These are phyloP conservation scores for Collariella sp. DNA, from an alignment of 495 filamentous ascomycete genomes.

Conservation along the genomic window DNA sequence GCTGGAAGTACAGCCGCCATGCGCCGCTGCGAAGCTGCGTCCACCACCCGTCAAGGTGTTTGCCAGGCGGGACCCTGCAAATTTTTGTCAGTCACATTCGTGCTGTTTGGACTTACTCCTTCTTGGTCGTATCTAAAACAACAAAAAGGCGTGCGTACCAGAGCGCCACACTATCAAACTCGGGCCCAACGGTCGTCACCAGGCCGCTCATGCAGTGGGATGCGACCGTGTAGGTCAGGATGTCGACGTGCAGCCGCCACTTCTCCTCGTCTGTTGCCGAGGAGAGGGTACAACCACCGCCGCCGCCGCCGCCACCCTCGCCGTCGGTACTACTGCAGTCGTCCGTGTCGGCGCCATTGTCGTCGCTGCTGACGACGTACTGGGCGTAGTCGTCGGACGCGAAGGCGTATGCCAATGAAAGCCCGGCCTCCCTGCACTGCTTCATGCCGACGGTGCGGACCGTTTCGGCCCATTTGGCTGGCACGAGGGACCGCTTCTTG, in stretches of 20 bases:
- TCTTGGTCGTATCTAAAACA: not conserved
- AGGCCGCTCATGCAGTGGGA: conserved; percentile 63
- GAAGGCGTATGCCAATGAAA: conserved; percentile 66
- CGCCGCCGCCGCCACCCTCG: not conserved
- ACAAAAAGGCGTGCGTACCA: conserved; percentile 47
- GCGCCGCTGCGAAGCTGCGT: conserved; percentile 63
- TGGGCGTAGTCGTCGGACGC: conserved; percentile 60
- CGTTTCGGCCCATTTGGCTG: conserved; percentile 36
- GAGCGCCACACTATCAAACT: conserved; percentile 67
- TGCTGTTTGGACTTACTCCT: not conserved
- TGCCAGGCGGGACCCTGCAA: conserved; percentile 65
- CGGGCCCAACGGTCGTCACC: conserved; percentile 60
- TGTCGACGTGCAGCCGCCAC: conserved; percentile 64
- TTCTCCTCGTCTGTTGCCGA: conserved; percentile 43
- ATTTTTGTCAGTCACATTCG: not conserved
- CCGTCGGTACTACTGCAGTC: not conserved
- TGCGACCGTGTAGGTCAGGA: conserved; percentile 63
- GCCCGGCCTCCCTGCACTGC: conserved; percentile 58
- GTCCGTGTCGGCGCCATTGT: not conserved
- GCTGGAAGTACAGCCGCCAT: conserved; percentile 63
- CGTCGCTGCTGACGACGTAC: conserved; percentile 51
- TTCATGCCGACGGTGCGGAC: conserved; percentile 52
- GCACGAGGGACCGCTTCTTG: conserved; percentile 41
- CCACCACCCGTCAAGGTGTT: conserved; percentile 60
- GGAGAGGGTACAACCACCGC: not conserved